Evolutionary conservation across 2,329 filamentous ascomycete genomes (phyloP).

Genomic region (Rutstroemia sp.): DNA sequence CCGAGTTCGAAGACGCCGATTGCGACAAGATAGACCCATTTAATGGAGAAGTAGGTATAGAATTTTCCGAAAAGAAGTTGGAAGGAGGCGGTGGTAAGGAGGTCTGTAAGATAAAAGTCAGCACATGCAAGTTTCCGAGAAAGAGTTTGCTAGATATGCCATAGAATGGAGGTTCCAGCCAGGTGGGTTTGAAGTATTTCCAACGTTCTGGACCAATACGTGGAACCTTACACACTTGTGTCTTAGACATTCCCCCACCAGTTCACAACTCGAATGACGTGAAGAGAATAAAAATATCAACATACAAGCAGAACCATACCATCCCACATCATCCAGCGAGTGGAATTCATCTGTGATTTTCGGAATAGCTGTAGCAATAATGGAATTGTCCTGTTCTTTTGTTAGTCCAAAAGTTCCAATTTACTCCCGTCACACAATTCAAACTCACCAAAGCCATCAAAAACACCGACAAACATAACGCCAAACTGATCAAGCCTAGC

Average conservation of each 20-base stretch:
- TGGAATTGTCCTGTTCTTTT: not conserved
- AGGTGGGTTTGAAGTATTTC: too few species aligned
- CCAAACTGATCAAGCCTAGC: slow-evolving; percentile 23
- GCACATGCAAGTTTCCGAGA: too few species aligned
- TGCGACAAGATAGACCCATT: slow-evolving; percentile 29
- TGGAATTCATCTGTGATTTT: slow-evolving; percentile 47
- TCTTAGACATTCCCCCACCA: not conserved
- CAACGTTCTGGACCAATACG: too few species aligned
- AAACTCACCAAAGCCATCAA: slow-evolving; percentile 15
- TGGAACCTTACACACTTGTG: not conserved
- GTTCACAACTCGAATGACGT: not conserved
- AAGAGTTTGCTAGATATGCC: too few species aligned
- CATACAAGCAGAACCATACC: slow-evolving; percentile 52
- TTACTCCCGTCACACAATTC: not conserved
- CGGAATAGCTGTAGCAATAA: slow-evolving; percentile 43
- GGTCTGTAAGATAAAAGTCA: not conserved
- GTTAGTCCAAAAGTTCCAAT: not conserved
- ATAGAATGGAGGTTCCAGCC: too few species aligned
- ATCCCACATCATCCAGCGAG: slow-evolving; percentile 41
- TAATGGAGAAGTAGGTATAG: slow-evolving; percentile 28
- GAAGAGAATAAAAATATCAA: slow-evolving; percentile 20
- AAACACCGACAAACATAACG: slow-evolving; percentile 27
- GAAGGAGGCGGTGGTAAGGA: slow-evolving; percentile 7
- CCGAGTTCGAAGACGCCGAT: slow-evolving; percentile 32
- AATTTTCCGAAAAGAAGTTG: slow-evolving; percentile 29